Percentiles rank a stretch among this genome's conserved stretches.
Evolutionary conservation across 371 early-diverging fungal genomes (phyloP).

Genomic region (Basidiobolus meristosporus): DNA sequence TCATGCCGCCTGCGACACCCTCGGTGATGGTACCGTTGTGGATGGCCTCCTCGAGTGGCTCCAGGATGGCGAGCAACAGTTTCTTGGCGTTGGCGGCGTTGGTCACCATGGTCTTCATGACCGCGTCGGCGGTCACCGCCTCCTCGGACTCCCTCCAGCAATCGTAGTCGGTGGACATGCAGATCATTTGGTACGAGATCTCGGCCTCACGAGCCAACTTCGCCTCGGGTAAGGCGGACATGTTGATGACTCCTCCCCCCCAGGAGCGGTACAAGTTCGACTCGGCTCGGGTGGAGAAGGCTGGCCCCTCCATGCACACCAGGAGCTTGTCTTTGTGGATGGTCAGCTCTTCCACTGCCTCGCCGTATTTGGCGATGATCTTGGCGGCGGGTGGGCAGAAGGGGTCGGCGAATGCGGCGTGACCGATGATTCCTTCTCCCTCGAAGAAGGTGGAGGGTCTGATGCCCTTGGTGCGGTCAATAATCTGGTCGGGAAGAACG

Average conservation of each 20-base stretch:
- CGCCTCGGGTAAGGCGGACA: constrained; percentile 89
- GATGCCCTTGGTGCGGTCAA: constrained; percentile 91
- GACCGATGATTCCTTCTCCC: constrained; percentile 65
- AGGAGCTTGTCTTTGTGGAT: constrained; percentile 70
- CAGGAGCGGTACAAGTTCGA: constrained; percentile 86
- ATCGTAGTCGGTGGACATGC: constrained; percentile 98
- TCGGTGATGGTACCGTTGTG: not conserved
- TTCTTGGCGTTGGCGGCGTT: constrained; percentile 72
- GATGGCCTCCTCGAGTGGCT: constrained; percentile 7
- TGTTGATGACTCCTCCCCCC: constrained; percentile 91
- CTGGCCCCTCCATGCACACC: constrained; percentile 94
- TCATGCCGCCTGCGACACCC: not conserved
- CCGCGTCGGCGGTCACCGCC: constrained; percentile 79
- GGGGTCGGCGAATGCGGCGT: constrained; percentile 85
- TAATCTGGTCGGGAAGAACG: constrained; percentile 80
- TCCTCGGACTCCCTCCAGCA: constrained; percentile 89
- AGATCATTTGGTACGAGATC: constrained; percentile 91
- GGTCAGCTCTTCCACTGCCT: constrained; percentile 11
- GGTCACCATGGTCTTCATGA: constrained; percentile 72
- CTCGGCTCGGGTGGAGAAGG: constrained; percentile 92
- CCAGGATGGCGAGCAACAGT: constrained; percentile 51
- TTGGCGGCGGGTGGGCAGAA: constrained; percentile 61
- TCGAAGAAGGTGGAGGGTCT: constrained; percentile 79
- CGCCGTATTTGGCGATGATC: constrained; percentile 22
- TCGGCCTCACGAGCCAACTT: constrained; percentile 97